Base-by-base conservation (phyloP, 352 stramenopile species). In the Phytopythium litorale region DNA sequence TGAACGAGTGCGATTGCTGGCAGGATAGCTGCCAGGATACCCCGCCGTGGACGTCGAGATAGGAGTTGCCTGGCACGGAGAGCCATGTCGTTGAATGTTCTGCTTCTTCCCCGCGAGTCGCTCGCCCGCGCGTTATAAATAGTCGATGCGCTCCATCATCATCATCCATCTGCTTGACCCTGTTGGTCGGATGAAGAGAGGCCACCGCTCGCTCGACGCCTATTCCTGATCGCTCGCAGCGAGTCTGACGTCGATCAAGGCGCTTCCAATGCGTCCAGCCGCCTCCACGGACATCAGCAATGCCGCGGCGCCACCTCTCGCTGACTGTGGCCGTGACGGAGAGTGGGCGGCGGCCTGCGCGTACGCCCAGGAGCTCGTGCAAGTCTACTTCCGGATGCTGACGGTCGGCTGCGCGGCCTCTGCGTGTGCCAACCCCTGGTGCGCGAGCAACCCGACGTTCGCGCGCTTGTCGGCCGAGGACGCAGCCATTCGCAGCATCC, bases 321-420 rank as follows among this genome's bases (percentile, higher is more conserved):
- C 25, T 19, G 25, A 2, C 30, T 4, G 16, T 3, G 33, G 23
- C 35, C 11, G 8, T 16, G 53, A 21, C 18, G 21, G 32, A n/a
- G 48, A 52, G 33, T 56, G 37, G 33, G 28, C 35, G 51, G 28
- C 55, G 21, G 50, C 40, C 53, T 64, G 68, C 23, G 64, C 45
- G 21, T 91, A 91, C 56, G 82, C 82, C 56, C 64, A 63, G n/a
- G 62, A 70, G n/a, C 75, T 91, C 15, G 78, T 91, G 52, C 60
- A 65, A 19, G 58, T 68, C 46, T 91, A 91, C 60, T 91, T 88
- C 40, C 37, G 28, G 28, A 89, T 91, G 75, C 53, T 91, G 35
- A 91, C 73, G 0, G 59, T 72, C 46, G 79, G 82, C 1, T 91
- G 82, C 51, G 62, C 61, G 4, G 37, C 54, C 30, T 35, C n/a